Base-by-base conservation (phyloP, 2,329 filamentous ascomycete genomes). In the Xylaria polymorpha region DNA sequence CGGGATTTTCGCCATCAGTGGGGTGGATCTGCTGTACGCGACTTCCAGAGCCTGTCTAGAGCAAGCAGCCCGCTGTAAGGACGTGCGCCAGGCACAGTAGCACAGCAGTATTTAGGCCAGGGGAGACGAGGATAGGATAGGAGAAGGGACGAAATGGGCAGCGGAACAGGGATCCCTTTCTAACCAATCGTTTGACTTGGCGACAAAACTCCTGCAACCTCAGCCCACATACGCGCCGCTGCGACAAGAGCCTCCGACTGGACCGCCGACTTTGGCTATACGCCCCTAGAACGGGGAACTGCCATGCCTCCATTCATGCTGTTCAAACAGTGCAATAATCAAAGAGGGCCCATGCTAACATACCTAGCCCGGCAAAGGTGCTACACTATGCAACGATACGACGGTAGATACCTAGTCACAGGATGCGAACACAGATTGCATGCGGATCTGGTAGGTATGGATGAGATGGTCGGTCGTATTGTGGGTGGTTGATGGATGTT, bases 161-260 rank as follows among this genome's bases (percentile, higher is more conserved):
- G 62, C 25, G 20, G 37, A 14, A 7, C 51, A 58, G 65, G 65
- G 68, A 29, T 53, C 37, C 48, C 35, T 43, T 64, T 51, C 48
- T n/a, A 68, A 39, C 67, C 61, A 71, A 67, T 67, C 55, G 71
- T 74, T 76, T 76, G 74, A 76, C 74, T 76, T 76, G 74, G 74
- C 74, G 73, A 64, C 68, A 65, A 68, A 55, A 43, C 51, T 62
- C 50, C 43, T 43, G 55, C 67, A 64, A 65, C 59, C 60, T 63
- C 66, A 68, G 66, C 65, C 58, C 60, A 68, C 65, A 59, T 61
- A 68, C 58, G 67, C 69, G 65, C 68, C 59, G 68, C 60, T 65
- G 69, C 61, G 65, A 70, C 69, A 50, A 64, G 65, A 67, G 50
- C 59, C 64, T 64, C 59, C 50, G 29, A 61, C 58, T 61, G 25